A percentile compares a stretch with the other conserved stretches of the same genome.
Conservation (phyloP, 75 land plant genomes). For the Pinus tabuliformis region DNA sequence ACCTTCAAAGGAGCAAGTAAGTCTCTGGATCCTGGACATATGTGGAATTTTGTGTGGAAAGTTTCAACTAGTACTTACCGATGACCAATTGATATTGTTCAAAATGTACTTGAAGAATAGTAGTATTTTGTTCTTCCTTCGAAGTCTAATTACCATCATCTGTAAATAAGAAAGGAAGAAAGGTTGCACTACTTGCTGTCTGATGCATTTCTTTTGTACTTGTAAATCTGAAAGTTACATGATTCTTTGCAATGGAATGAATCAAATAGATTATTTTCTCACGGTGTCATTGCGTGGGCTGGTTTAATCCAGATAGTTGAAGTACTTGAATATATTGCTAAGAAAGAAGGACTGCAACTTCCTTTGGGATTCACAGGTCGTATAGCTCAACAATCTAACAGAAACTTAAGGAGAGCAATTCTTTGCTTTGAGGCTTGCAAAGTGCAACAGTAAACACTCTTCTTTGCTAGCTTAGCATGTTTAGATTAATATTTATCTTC, state of each 20-base stretch:
- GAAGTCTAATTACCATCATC: not conserved
- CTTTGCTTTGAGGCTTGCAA: slow-evolving; percentile 91
- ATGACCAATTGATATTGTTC: not conserved
- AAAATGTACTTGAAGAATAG: not conserved
- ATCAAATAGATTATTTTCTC: not conserved
- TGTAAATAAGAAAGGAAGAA: not conserved
- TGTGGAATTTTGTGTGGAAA: not conserved
- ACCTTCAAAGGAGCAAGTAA: slow-evolving; percentile 77
- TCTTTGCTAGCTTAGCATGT: not conserved
- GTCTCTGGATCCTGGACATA: not conserved
- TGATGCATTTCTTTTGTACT: not conserved
- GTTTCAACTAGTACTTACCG: not conserved
- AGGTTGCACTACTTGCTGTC: not conserved
- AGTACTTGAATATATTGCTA: slow-evolving; percentile 77
- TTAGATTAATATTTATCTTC: slow-evolving; percentile 5
- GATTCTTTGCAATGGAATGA: not conserved
- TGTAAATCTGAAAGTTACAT: not conserved
- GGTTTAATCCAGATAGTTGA: slow-evolving; percentile 55
- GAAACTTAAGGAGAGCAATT: slow-evolving; percentile 88
- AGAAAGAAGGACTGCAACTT: slow-evolving; percentile 86
- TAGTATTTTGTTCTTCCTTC: not conserved
- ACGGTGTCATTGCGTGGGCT: not conserved
- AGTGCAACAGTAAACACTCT: slow-evolving; percentile 79
- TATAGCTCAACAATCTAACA: slow-evolving; percentile 74
- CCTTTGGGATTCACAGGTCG: slow-evolving; percentile 78